phyloP scores from a whole-genome alignment of 495 filamentous ascomycete species.

The Bathelium albidoporum region DNA sequence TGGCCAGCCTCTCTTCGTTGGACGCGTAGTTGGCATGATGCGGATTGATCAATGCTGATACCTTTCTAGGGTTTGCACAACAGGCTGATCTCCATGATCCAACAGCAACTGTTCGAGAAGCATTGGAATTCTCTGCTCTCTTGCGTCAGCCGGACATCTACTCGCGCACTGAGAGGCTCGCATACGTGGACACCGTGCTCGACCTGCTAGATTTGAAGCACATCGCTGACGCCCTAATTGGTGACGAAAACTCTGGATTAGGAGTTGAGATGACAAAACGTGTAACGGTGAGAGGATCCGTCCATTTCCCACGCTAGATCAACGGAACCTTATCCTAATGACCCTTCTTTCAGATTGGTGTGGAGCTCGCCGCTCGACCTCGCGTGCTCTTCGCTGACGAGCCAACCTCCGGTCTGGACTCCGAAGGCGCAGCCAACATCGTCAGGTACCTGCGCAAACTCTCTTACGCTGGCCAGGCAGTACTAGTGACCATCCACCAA shows the following conservation, averaged over 20 bases:
- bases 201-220: constrained; percentile 40
- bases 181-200: constrained; percentile 44
- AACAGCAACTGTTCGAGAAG: constrained; percentile 25
- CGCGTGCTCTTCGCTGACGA: constrained; percentile 29
- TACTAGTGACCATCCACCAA: constrained; percentile 55
- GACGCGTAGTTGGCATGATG: too few species aligned
- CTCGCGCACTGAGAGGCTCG: constrained; percentile 36
- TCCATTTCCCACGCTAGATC: too few species aligned
- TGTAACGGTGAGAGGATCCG: too few species aligned
- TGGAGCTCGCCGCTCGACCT: constrained; percentile 27
- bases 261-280: constrained; percentile 35
- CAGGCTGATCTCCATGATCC: constrained; percentile 27
- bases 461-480: constrained; percentile 22
- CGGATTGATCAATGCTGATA: too few species aligned
- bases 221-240: constrained; percentile 29
- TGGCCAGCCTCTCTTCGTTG: too few species aligned
- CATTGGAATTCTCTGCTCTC: constrained; percentile 26
- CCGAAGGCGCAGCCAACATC: constrained; percentile 24
- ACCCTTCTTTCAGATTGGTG: too few species aligned
- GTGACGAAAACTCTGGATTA: constrained; percentile 20
- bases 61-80: constrained; percentile 27
- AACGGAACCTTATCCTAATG: too few species aligned
- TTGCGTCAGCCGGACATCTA: constrained; percentile 21
- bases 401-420: constrained; percentile 29
- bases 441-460: constrained; percentile 23